Evolutionary conservation across 352 stramenopile species (phyloP).

Genomic region (Saprolegnia parasitica): DNA sequence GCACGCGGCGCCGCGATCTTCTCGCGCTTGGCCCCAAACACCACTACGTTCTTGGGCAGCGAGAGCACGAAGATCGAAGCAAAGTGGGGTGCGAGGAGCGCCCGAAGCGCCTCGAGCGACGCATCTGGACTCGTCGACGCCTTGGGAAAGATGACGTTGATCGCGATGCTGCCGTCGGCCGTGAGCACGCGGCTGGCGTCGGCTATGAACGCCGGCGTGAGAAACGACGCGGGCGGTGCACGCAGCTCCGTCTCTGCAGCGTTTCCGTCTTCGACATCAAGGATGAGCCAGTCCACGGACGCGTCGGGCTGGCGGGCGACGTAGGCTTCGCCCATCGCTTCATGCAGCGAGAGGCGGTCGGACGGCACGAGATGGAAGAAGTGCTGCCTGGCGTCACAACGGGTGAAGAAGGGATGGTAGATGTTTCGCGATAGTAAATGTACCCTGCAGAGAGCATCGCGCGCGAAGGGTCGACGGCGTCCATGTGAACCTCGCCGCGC

Average conservation of each 20-base stretch:
- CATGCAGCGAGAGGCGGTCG: slow-evolving; percentile 33
- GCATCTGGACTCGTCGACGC: not conserved
- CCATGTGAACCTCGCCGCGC: slow-evolving; percentile 35
- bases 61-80: not conserved
- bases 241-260: not conserved
- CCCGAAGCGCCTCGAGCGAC: not conserved
- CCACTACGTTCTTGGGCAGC: slow-evolving; percentile 7
- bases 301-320: slow-evolving; percentile 31
- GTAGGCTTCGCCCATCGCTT: slow-evolving; percentile 41
- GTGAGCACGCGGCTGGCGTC: not conserved
- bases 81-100: not conserved
- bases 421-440: too few species aligned
- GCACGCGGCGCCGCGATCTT: slow-evolving; percentile 58
- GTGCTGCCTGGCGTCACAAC: slow-evolving; percentile 12
- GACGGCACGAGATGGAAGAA: not conserved
- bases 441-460: slow-evolving; percentile 19
- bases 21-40: slow-evolving; percentile 45
- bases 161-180: not conserved
- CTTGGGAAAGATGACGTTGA: slow-evolving; percentile 10
- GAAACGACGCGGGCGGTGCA: slow-evolving; percentile 14
- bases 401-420: too few species aligned
- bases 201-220: not conserved
- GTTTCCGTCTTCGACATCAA: slow-evolving; percentile 64
- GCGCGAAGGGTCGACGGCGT: slow-evolving; percentile 54
- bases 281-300: slow-evolving; percentile 42